Evolutionary conservation across 2,329 filamentous ascomycete species (phyloP), one percentile per base, ranked within the genome.

Genomic region (Cercospora nicotianae): DNA sequence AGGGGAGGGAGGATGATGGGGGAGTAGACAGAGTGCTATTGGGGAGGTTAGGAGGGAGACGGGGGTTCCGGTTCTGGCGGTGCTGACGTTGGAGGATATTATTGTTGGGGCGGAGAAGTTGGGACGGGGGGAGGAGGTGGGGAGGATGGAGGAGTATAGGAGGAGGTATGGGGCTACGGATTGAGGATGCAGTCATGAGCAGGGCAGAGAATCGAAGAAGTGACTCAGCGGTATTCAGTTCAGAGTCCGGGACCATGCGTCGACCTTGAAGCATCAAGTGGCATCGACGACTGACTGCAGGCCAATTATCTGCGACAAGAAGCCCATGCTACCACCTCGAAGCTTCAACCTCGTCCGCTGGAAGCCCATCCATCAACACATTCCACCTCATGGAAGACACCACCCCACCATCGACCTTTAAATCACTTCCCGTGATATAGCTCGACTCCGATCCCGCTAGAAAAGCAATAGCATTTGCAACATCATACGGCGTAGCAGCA

Each of bases 11-110:
- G 23, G 91, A 92, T 70, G 90, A 92, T 74, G 87, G 85, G 57
- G 87, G 80, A 86, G 87, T 30, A 87, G 89, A 74, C 87, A 87
- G 33, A 97, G 93, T 78, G 93, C 94, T 16, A 92, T 97, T 79
- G 93, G 92, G 20, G 90, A 94, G 83, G 87, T 97, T 68, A 89
- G 89, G 80, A 91, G 90, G 80, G 91, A 96, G 82, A 93, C 91
- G 74, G 88, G 88, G 26, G 90, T 97, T 68, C 93, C 93, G 1
- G 92, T 97, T 68, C 84, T 94, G 72, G 86, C 92, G 18, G 95
- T 97, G 72, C 80, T 96, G 75, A 94, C 90, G 51, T 84, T 98
- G 72, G 88, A 93, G 76, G 93, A 98, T 80, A 89, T 98, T 73
- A 78, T 84, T 60, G 79, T 79, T 69, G 83, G 80, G 63, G 73